Evolutionary conservation across 2,329 filamentous ascomycete species (phyloP), one percentile per base, ranked within the genome.

Genomic region (Tolypocladium paradoxum): DNA sequence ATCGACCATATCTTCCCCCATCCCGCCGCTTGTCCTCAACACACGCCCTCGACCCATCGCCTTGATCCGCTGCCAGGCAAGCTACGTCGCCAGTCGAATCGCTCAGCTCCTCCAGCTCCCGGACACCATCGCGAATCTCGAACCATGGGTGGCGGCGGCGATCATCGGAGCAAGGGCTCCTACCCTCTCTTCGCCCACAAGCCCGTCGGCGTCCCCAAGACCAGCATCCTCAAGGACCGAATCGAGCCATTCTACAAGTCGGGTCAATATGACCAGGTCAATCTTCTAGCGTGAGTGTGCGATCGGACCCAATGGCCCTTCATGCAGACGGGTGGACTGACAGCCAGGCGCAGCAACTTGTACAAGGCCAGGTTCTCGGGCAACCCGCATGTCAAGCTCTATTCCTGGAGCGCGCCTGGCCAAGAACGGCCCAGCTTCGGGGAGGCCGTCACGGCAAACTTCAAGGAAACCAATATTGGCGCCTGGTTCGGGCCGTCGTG

Each of bases 401-500:
- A 79, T 55, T 89, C 90, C 54, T 96, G 91, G 81, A 85, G 87
- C 53, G 89, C 90, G 16, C 91, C 91, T 2, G 76, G 85, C 62
- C 83, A 88, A 50, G 78, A 83, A 29, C 83, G 93, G 18, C 93
- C 93, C 2, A 84, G 85, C 4, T 99, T 99, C 73, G 73, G 91
- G 57, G 89, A 96, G 53, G 92, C 91, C 6, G 74, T 77, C n/a
- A 75, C 74, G 48, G 84, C 95, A 60, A 73, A 84, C 7, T 99
- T 92, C 73, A 80, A 78, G 50, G 78, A 84, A 49, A 87, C 91
- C 9, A 74, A 80, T 20, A 83, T 90, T 52, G 91, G 92, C 55
- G 78, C 86, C 54, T 82, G 76, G 7, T 97, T 97, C 61, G 93
- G 93, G 0, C 93, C 93, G 2, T 93, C 90, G 36, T 99, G 93